These are phyloP conservation scores for Ophioceras dolichostomum DNA, from an alignment of 2,329 filamentous ascomycete species.

Conservation along the genomic window DNA sequence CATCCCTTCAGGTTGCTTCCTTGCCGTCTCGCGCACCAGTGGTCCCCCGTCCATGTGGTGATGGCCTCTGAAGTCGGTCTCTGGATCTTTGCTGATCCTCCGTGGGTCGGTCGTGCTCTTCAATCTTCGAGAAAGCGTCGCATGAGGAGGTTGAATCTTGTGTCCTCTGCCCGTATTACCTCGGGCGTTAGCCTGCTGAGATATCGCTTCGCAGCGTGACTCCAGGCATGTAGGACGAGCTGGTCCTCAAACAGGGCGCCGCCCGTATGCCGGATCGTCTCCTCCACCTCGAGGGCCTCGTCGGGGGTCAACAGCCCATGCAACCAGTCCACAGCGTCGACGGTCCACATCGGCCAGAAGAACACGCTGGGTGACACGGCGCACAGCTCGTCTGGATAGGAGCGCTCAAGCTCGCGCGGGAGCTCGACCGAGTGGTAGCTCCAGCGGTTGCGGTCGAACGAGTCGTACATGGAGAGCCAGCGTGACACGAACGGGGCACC, in stretches of 20 bases:
- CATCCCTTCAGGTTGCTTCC: no score
- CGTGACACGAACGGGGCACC: slow-evolving; percentile 16
- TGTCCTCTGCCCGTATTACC: slow-evolving; percentile 17
- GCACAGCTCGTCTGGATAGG: slow-evolving; percentile 19
- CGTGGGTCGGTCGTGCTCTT: no score
- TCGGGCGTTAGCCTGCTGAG: slow-evolving; percentile 19
- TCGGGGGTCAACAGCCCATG: slow-evolving; percentile 16
- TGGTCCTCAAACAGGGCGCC: slow-evolving; percentile 22
- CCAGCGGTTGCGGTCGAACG: slow-evolving; percentile 19
- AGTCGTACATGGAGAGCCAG: slow-evolving; percentile 20
- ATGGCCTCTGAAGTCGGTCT: no score
- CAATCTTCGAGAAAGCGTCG: slow-evolving; percentile 13
- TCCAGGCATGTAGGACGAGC: slow-evolving; percentile 25
- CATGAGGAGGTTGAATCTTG: slow-evolving; percentile 24
- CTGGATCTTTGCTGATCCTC: no score
- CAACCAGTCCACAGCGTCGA: slow-evolving; percentile 24
- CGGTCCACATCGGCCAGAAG: slow-evolving; percentile 28
- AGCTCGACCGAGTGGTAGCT: slow-evolving; percentile 24
- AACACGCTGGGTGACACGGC: slow-evolving; percentile 21
- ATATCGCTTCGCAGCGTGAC: slow-evolving; percentile 21
- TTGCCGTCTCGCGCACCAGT: no score
- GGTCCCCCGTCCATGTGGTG: no score
- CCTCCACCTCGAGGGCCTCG: slow-evolving; percentile 17
- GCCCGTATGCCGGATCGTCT: slow-evolving; percentile 16
- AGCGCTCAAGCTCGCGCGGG: slow-evolving; percentile 16